These are phyloP conservation scores for Trichoderma asperellum DNA, from an alignment of 2,329 filamentous ascomycete genomes.

Conservation along the genomic window DNA sequence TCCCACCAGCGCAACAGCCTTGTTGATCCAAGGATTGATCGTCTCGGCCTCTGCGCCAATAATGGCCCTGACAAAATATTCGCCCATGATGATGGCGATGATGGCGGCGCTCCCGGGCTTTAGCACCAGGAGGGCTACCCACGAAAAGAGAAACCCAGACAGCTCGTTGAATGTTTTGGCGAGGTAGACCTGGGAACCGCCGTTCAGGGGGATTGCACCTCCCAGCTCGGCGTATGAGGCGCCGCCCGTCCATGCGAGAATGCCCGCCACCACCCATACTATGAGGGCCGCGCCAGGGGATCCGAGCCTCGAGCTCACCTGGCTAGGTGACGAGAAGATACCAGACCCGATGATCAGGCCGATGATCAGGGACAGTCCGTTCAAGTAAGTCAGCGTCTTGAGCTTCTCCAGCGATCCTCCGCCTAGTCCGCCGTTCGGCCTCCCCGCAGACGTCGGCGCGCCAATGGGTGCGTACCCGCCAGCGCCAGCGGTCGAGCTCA, in stretches of 20 bases:
- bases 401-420: conserved; percentile 88
- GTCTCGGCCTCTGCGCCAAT: conserved; percentile 84
- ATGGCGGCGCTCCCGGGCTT: conserved; percentile 95
- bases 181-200: conserved; percentile 90
- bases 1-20: conserved; percentile 78
- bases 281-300: conserved; percentile 87
- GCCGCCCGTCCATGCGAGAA: conserved; percentile 94
- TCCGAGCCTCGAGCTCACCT: conserved; percentile 89
- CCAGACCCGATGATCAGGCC: conserved; percentile 95
- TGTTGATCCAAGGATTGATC: conserved; percentile 86
- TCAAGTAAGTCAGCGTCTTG: conserved; percentile 93
- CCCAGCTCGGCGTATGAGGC: conserved; percentile 95
- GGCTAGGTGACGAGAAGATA: conserved; percentile 92
- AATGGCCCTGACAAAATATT: conserved; percentile 88
- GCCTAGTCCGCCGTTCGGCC: conserved; percentile 57
- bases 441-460: conserved; percentile 64
- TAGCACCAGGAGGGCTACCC: conserved; percentile 90
- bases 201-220: conserved; percentile 93
- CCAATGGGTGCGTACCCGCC: conserved; percentile 84
- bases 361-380: conserved; percentile 87
- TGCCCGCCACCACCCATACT: conserved; percentile 89
- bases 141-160: conserved; percentile 91
- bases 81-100: conserved; percentile 95
- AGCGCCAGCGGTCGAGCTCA: conserved; percentile 76
- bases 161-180: conserved; percentile 96